Percentiles rank a stretch among this genome's conserved stretches.
These are phyloP conservation scores for Aspergillus sp. DNA, from an alignment of 2,329 filamentous ascomycete genomes.

Conservation along the genomic window DNA sequence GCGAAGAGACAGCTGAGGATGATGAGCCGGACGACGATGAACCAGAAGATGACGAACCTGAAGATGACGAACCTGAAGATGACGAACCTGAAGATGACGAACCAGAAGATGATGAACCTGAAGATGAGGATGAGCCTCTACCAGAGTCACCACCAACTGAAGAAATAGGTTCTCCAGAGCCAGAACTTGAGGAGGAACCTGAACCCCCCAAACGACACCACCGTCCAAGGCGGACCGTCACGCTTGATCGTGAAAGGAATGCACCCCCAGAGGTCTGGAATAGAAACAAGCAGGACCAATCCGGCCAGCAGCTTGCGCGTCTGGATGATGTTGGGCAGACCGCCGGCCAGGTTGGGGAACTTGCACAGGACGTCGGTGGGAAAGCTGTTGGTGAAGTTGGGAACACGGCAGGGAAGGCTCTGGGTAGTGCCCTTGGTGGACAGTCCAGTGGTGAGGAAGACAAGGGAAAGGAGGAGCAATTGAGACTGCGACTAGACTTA, in stretches of 20 bases:
- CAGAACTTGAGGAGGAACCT: neutral
- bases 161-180: neutral
- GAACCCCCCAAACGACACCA: neutral
- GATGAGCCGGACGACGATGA: neutral
- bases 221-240: neutral
- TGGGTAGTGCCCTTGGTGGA: neutral
- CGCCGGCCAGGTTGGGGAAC: neutral
- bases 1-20: neutral
- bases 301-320: neutral
- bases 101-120: neutral
- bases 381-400: neutral
- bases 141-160: neutral
- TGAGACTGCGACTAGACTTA: constrained; percentile 68
- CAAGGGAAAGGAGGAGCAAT: constrained; percentile 12
- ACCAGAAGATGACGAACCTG: too few relatives aligned
- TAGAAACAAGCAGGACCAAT: neutral
- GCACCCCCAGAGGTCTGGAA: neutral
- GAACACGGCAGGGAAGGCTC: neutral
- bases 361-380: neutral
- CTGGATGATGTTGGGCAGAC: neutral
- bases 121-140: neutral
- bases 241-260: neutral
- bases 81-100: neutral
- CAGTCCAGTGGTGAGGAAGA: neutral
- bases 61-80: too few relatives aligned